These are phyloP conservation scores for Ballota nigra DNA, from an alignment of 257 asterid species.

Conservation along the genomic window DNA sequence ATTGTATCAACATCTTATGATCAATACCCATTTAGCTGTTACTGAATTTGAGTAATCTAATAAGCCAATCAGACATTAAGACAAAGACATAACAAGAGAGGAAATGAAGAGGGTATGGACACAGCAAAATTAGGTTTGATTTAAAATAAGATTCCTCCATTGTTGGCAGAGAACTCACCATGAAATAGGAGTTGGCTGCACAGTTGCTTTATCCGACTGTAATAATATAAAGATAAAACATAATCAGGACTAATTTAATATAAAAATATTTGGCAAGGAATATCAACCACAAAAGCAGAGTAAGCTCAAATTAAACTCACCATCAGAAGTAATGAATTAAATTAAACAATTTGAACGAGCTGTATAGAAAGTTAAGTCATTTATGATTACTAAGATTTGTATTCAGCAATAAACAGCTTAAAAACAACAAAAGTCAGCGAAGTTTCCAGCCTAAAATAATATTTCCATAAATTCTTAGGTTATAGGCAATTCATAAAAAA, in stretches of 20 bases:
- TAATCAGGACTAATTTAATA: conserved; percentile 1
- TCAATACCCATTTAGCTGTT: neutral
- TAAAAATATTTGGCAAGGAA: neutral
- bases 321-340: conserved; percentile 3
- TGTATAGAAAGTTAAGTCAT: conserved; percentile 11
- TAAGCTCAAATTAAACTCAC: conserved; percentile 6
- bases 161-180: conserved; percentile 49
- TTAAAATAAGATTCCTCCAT: conserved; percentile 10
- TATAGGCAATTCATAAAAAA: neutral
- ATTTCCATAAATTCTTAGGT: neutral
- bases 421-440: neutral
- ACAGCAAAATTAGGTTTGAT: neutral
- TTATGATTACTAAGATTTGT: neutral
- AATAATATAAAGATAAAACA: conserved; percentile 25
- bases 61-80: neutral
- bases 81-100: conserved; percentile 2
- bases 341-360: neutral
- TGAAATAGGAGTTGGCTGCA: conserved; percentile 79
- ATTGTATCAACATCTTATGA: neutral
- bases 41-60: neutral
- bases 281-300: neutral
- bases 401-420: neutral
- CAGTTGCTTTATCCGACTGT: conserved; percentile 75
- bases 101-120: neutral
- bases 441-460: neutral